Evolutionary conservation across 73 alveolate genomes (phyloP), one percentile per base, ranked within the genome.

Genomic region (Paramecium sexaurelia): DNA sequence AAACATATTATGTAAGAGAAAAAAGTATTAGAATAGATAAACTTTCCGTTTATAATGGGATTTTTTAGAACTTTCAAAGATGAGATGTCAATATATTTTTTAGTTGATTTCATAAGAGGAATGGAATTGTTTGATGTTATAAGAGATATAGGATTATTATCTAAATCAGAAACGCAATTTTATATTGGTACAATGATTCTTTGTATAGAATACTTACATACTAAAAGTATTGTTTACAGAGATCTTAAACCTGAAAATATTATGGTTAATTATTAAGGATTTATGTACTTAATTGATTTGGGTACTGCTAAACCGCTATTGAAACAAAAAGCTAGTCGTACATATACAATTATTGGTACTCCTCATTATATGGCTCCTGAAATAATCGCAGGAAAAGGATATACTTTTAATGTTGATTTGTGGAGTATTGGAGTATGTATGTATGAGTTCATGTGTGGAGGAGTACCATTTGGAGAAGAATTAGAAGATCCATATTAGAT

Each of bases 311-410:
- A 95, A 73, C 86, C 87, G 32, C 55, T 69, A 17, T n/a, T 41
- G 10, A 88, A 88, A 27, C 67, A 36, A 8, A 73, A 69, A 29
- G 75, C 85, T 4, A 84, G 92, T 45, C 87, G 95, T 24, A 88
- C 94, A 26, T 88, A 41, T 71, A 93, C 97, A 37, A 84, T 93
- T 24, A 92, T 93, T 19, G 97, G 97, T 32, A 94, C 97, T 32
- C 97, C 97, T 20, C 97, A 94, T 88, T 94, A 94, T 89, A 94
- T 94, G 97, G 97, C 97, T 33, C 97, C 97, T 20, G 97, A 94
- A 87, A 87, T 94, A 40, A 88, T 94, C 36, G 33, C 66, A 40
- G 97, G 97, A 9, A 89, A 92, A 32, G 95, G 95, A 11, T 92
- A 92, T 22, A 55, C 95, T 10, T 92, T 84, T 61, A 73, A 41